These are phyloP conservation scores for Pelagophyceae sp. DNA, from an alignment of 352 stramenopile species.

Conservation along the genomic window DNA sequence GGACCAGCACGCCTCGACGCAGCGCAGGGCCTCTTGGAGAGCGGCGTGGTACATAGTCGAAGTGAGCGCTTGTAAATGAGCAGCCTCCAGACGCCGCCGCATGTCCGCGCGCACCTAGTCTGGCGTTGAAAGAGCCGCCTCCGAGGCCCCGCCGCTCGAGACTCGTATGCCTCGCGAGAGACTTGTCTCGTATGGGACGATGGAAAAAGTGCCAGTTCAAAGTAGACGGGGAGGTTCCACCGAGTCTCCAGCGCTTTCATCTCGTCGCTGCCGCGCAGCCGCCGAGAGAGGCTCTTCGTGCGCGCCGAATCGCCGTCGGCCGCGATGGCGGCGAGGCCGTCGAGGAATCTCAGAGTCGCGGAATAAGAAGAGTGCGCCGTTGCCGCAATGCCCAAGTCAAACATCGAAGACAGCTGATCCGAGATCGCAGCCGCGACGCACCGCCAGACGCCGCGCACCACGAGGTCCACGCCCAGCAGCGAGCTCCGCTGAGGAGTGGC, in stretches of 20 bases:
- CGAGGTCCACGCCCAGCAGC: background rate
- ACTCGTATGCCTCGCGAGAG: too few species aligned
- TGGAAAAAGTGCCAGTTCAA: too few species aligned
- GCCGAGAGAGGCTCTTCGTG: background rate
- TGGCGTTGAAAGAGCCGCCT: too few species aligned
- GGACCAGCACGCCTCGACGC: too few species aligned
- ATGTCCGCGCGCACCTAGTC: too few species aligned
- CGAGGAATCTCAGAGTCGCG: background rate
- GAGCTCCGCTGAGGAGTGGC: too few species aligned
- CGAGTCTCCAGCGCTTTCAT: background rate
- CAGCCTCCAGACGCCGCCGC: too few species aligned
- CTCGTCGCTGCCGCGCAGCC: background rate
- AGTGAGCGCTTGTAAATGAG: too few species aligned
- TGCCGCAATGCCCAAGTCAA: constrained; percentile 5
- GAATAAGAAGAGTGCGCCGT: background rate
- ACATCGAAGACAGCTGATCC: background rate
- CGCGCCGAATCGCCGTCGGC: background rate
- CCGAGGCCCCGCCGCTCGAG: too few species aligned
- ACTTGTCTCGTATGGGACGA: too few species aligned
- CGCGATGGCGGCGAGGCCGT: background rate
- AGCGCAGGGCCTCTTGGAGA: too few species aligned
- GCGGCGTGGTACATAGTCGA: too few species aligned
- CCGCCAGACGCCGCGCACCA: background rate
- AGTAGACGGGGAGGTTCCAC: constrained; percentile 16
- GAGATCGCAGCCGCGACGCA: background rate